Base-by-base conservation (phyloP, 2,329 filamentous ascomycete species). In the Colletotrichum sansevieriae region DNA sequence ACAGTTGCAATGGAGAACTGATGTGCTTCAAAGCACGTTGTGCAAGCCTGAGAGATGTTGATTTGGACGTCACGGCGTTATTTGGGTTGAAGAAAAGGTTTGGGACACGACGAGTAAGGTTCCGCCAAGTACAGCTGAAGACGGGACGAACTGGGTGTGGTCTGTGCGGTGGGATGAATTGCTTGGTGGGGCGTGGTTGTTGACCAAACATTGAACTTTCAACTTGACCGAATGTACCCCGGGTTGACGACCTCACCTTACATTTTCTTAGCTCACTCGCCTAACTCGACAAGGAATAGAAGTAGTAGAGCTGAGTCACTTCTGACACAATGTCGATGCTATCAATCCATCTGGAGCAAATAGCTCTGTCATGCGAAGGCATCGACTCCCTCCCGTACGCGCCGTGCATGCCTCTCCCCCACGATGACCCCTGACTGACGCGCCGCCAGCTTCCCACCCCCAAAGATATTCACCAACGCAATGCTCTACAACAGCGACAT, bases 381-480 rank as follows among this genome's bases (percentile, higher is more conserved):
- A 94, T 95, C 72, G 87, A 91, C 70, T 89, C 90, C 59, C 86
- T 95, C 18, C 91, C 91, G 92, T 94, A 82, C 70, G 88, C 4
- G 25, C 15, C 44, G 8, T 43, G 20, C 46, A 9, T 43, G 22
- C 46, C 55, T 61, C 43, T 71, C 72, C 13, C n/a, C 33, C 35
- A 13, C 73, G 71, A 74, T 11, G 37, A 4, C 37, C 37, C n/a
- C 4, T 22, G 49, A 68, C 63, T 71, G 63, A 70, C 56, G 71
- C 61, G 58, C 69, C 64, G 58, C 56, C 72, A 97, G 94, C 39
- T 98, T 98, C 74, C 93, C 93, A 46, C 89, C 89, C 2, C 93
- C 95, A n/a, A 97, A 93, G 75, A 94, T 96, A 76, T 99, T 98
- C 82, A 96, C 95, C 73, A 98, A 97, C 78, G 94, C 96, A 39